Base-by-base conservation (phyloP, 768 basidiomycete genomes). In the Boletus edulis region DNA sequence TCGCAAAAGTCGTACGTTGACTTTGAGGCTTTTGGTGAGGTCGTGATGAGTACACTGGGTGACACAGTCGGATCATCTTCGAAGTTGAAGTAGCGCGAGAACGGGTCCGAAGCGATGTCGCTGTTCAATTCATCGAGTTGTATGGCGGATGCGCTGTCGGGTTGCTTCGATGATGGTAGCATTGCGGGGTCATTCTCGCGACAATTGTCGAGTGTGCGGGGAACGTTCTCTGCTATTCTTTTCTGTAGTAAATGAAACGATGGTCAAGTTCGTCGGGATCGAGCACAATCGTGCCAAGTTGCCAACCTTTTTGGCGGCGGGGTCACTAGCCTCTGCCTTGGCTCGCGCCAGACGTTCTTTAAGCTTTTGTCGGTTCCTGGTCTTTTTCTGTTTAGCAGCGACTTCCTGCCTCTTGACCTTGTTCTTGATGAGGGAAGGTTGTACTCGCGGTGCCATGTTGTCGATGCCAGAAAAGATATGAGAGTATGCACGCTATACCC, bases 1-100 rank as follows among this genome's bases (percentile, higher is more conserved):
- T 95, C 92, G 62, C 93, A 93, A 69, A 99, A 94, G 32, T 90
- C 87, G 60, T 94, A 96, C 1, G 94, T 96, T 17, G 81, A 73
- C 66, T 89, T 90, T n/a, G 91, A 89, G 6, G 93, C 89, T 60
- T 89, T 90, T 15, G 86, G 83, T 0, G 91, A 93, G 6, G 95
- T 98, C 4, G 95, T 98, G 46, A 98, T 83, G 48, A 98, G 78
- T 49, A 96, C 82, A 72, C 91, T 96, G 3, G 92, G 90, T 5
- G 94, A 92, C 1, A 86, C 69, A 17, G 74, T 78, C 3, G 89
- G 86, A 63, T 89, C 85, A 42, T 83, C 81, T 20, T 80, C 71
- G 18, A 84, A 80, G 29, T 80, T 77, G 67, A 93, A 92, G 64
- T 91, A 92, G 3, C 83, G 79, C 5, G 90, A 81, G 63, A 92